A percentile compares a stretch with the other conserved stretches of the same genome.
Evolutionary conservation across 2,329 filamentous ascomycete species (phyloP).

Genomic region (Exophiala mesophila): DNA sequence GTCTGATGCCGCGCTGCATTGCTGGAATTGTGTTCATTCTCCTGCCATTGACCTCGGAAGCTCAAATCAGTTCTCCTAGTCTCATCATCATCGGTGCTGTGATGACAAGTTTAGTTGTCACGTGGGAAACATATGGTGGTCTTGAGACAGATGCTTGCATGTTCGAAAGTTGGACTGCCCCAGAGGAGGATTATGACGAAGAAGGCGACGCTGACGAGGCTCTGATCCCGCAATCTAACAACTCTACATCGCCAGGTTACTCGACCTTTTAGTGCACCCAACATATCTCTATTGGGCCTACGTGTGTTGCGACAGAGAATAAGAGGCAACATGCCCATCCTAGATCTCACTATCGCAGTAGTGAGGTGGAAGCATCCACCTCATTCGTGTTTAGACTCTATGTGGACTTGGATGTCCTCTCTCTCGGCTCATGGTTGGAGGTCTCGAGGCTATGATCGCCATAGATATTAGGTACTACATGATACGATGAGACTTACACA

Average conservation of each 20-base stretch:
- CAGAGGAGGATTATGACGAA: slow-evolving; percentile 2
- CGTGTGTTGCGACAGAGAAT: too few species aligned
- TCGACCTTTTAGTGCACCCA: not conserved
- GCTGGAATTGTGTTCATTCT: slow-evolving; percentile 9
- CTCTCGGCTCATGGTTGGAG: too few species aligned
- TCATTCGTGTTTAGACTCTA: too few species aligned
- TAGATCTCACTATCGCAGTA: too few species aligned
- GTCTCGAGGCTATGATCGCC: too few species aligned
- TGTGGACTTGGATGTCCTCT: too few species aligned
- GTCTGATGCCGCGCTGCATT: slow-evolving; percentile 7
- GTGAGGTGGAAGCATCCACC: too few species aligned
- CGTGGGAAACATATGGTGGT: slow-evolving; percentile 22
- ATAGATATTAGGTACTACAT: too few species aligned
- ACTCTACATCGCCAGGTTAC: too few species aligned
- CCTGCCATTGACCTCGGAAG: slow-evolving; percentile 10
- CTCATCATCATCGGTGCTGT: slow-evolving; percentile 42
- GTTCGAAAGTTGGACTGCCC: slow-evolving; percentile 15
- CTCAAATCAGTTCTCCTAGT: slow-evolving; percentile 30
- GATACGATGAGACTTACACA: too few species aligned
- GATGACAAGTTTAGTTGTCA: slow-evolving; percentile 10
- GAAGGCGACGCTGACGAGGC: slow-evolving; percentile 6
- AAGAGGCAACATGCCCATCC: too few species aligned
- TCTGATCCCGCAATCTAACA: not conserved
- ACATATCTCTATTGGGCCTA: too few species aligned
- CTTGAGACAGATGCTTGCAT: slow-evolving; percentile 8